Evolutionary conservation across 116 monocot species (phyloP).

Genomic region (Papilionanthe hybrid): DNA sequence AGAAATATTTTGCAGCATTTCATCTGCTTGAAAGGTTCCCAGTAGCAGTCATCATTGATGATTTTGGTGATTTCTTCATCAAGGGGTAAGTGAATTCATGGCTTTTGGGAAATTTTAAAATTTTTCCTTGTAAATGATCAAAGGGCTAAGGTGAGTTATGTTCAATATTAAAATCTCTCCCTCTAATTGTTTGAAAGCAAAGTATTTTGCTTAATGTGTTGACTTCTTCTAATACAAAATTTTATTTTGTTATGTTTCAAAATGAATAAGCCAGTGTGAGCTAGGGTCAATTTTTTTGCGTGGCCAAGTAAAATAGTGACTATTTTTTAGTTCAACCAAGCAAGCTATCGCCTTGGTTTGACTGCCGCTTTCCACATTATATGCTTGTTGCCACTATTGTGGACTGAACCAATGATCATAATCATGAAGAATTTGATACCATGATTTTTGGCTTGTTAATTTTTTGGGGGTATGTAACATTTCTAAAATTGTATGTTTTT

Average conservation of each 20-base stretch:
- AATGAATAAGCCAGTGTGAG: neutral
- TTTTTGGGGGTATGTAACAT: no score
- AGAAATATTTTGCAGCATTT: conserved; percentile 93
- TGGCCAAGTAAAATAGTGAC: no score
- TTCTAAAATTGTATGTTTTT: no score
- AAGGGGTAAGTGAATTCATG: conserved; percentile 35
- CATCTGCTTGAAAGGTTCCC: conserved; percentile 67
- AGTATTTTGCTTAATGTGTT: neutral
- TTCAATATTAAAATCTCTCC: neutral
- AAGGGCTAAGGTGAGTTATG: neutral
- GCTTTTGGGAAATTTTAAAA: neutral
- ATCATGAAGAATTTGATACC: no score
- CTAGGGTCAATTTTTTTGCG: neutral
- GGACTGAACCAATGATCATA: no score
- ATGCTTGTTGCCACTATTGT: no score
- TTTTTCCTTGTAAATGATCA: neutral
- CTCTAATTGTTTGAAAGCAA: neutral
- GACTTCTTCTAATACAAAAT: neutral
- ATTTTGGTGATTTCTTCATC: conserved; percentile 81
- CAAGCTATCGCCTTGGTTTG: no score
- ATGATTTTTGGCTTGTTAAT: no score
- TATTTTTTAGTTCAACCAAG: no score
- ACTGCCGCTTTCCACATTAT: no score
- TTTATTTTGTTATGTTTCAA: neutral
- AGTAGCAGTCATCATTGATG: conserved; percentile 72